Percentiles rank a stretch among this genome's conserved stretches.
These are phyloP conservation scores for Entophlyctis luteolus DNA, from an alignment of 192 early-diverging fungal species.

Conservation along the genomic window DNA sequence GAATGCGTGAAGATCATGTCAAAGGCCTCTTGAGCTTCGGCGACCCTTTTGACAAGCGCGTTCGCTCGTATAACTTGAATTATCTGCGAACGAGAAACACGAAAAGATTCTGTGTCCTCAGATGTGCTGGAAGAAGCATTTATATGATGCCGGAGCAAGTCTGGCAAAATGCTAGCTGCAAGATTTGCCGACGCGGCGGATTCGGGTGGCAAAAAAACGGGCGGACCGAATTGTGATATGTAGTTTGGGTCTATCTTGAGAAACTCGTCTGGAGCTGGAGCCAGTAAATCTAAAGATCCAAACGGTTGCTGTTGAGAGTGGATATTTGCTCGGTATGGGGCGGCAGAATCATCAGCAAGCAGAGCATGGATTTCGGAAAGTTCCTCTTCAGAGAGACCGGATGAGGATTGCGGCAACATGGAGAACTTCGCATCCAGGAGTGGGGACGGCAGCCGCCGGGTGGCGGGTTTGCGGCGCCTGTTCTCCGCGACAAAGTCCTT, in stretches of 20 bases:
- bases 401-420: not conserved
- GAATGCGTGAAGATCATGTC: too few species aligned
- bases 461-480: too few species aligned
- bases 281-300: not conserved
- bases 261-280: not conserved
- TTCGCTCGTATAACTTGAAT: constrained; percentile 50
- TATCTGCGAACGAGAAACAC: not conserved
- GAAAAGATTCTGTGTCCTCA: not conserved
- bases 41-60: constrained; percentile 54
- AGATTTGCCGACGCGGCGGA: not conserved
- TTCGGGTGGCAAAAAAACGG: not conserved
- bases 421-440: not conserved
- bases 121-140: too few species aligned
- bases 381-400: constrained; percentile 1
- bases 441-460: too few species aligned
- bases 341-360: not conserved
- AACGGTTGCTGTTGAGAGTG: not conserved
- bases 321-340: not conserved
- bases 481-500: too few species aligned
- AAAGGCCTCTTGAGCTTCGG: constrained; percentile 62
- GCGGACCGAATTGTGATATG: constrained; percentile 15
- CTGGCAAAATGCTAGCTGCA: not conserved
- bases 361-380: not conserved
- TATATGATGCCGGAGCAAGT: not conserved
- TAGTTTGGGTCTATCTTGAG: constrained; percentile 2